phyloP scores from a whole-genome alignment of 2,329 filamentous ascomycete species.

The Thielaviopsis populi region DNA sequence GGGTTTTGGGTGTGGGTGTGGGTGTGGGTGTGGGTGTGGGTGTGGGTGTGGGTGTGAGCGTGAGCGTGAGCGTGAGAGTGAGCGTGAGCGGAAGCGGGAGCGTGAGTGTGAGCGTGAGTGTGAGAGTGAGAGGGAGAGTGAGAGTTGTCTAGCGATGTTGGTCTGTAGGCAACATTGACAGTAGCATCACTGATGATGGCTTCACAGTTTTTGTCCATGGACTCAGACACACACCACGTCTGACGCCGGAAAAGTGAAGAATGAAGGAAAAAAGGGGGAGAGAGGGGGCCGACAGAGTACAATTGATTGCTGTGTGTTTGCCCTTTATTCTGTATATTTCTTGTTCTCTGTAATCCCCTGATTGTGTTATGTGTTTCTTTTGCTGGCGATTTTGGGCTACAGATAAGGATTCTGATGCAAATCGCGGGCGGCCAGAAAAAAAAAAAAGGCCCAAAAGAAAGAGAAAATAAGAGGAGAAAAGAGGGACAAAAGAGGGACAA shows the following conservation, averaged over 20 bases:
- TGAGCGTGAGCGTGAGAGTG: no score
- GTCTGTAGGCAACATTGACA: background rate
- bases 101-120: no score
- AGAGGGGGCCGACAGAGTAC: background rate
- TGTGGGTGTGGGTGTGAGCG: no score
- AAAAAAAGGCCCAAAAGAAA: background rate
- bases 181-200: constrained; percentile 7
- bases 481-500: background rate
- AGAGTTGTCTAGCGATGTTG: constrained; percentile 2
- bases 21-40: no score
- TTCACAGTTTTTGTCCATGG: constrained; percentile 7
- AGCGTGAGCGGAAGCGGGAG: no score
- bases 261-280: no score
- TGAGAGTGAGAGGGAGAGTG: no score
- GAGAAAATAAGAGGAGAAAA: background rate
- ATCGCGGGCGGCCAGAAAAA: background rate
- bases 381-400: background rate
- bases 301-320: background rate
- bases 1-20: no score
- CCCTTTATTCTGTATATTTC: background rate
- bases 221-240: constrained; percentile 2
- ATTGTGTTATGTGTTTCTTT: background rate
- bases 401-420: background rate
- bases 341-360: background rate
- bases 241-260: background rate